phyloP scores from a whole-genome alignment of 371 early-diverging fungal genomes.

The Mycotypha africana region DNA sequence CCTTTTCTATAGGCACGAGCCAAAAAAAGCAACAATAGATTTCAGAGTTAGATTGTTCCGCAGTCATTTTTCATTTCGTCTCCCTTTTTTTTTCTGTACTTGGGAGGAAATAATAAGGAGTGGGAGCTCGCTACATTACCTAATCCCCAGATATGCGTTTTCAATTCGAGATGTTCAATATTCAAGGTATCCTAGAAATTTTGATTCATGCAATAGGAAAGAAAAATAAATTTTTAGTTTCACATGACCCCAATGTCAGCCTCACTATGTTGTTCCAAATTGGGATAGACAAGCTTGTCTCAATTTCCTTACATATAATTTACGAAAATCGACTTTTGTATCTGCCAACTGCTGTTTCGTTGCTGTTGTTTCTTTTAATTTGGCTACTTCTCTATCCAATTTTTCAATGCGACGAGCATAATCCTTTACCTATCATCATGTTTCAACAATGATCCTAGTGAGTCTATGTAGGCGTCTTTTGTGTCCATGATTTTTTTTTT shows the following conservation, averaged over 20 bases:
- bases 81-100: no score
- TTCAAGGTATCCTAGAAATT: slow-evolving; percentile 54
- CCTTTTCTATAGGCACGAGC: no score
- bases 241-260: no score
- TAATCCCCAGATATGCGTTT: slow-evolving; percentile 73
- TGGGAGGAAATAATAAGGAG: no score
- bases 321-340: slow-evolving; percentile 58
- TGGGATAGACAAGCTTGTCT: no score
- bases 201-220: background rate
- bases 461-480: background rate
- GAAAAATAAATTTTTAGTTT: no score
- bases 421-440: slow-evolving; percentile 11
- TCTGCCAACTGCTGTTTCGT: slow-evolving; percentile 65
- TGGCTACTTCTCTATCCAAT: slow-evolving; percentile 59
- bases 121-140: no score
- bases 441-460: no score
- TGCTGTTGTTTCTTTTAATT: slow-evolving; percentile 53
- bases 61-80: no score
- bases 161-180: slow-evolving; percentile 70
- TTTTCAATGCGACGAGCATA: slow-evolving; percentile 75
- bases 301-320: slow-evolving; percentile 60
- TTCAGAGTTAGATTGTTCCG: no score
- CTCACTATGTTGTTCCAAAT: no score
- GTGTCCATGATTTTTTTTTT: background rate
- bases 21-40: no score